Evolutionary conservation across 805 yeast species (phyloP).

Genomic region (Saccharomycopsis sp.): DNA sequence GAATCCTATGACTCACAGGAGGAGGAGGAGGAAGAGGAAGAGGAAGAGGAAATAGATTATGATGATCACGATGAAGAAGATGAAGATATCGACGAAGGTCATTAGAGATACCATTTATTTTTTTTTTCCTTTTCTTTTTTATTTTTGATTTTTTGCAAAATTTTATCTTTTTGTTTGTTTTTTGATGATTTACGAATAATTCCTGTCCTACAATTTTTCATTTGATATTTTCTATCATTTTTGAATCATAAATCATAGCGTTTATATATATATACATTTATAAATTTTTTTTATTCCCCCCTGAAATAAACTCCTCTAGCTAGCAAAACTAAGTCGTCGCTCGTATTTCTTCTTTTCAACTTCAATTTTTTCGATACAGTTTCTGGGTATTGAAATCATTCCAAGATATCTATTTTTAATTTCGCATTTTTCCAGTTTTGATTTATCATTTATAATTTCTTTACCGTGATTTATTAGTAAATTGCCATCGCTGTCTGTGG

Average conservation of each 20-base stretch:
- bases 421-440: not conserved
- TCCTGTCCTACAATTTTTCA: too few species aligned
- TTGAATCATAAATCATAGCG: not conserved
- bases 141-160: not conserved
- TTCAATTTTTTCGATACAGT: conserved; percentile 14
- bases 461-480: conserved; percentile 4
- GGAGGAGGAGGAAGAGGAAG: conserved; percentile 27
- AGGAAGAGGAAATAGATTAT: conserved; percentile 24
- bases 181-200: not conserved
- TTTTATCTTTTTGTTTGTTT: not conserved
- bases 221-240: not conserved
- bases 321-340: not conserved
- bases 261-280: not conserved
- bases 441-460: conserved; percentile 3
- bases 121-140: not conserved
- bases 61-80: conserved; percentile 20
- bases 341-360: conserved; percentile 15
- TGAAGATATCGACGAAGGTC: conserved; percentile 23
- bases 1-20: conserved; percentile 17
- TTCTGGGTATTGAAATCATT: conserved; percentile 14
- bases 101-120: not conserved
- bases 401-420: conserved; percentile 11
- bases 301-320: not conserved
- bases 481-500: conserved; percentile 11
- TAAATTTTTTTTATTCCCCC: not conserved